These are phyloP conservation scores for Pseudomonodictys pantanalensis DNA, from an alignment of 495 filamentous ascomycete species.

Conservation along the genomic window DNA sequence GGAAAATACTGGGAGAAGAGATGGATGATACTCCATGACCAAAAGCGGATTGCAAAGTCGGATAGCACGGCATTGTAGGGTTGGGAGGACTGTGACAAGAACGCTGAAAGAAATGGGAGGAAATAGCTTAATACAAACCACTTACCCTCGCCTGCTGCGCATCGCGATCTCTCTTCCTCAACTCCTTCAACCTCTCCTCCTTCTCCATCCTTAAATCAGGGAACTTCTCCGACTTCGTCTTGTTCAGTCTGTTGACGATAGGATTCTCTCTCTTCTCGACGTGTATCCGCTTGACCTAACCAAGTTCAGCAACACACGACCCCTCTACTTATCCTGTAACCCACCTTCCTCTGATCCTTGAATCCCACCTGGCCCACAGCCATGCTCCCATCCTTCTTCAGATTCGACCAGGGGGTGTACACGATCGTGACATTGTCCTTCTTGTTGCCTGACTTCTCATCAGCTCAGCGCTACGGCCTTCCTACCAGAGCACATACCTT, in stretches of 20 bases:
- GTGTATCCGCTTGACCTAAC: slow-evolving; percentile 72
- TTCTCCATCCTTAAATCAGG: slow-evolving; percentile 78
- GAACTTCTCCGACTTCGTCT: slow-evolving; percentile 84
- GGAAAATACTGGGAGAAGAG: background rate
- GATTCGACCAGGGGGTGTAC: slow-evolving; percentile 97
- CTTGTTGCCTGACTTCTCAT: slow-evolving; percentile 69
- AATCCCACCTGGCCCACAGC: slow-evolving; percentile 92
- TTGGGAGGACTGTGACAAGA: no score
- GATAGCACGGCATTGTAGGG: no score
- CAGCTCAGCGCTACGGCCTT: background rate
- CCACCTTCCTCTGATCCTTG: slow-evolving; percentile 71
- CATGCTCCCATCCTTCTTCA: slow-evolving; percentile 96
- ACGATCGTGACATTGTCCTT: slow-evolving; percentile 96
- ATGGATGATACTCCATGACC: no score
- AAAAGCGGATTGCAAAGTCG: no score
- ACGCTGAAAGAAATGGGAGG: no score
- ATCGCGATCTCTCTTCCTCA: slow-evolving; percentile 67
- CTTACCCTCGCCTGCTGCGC: slow-evolving; percentile 62
- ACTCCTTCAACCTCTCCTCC: slow-evolving; percentile 66
- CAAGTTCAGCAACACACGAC: background rate
- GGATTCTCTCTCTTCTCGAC: slow-evolving; percentile 74
- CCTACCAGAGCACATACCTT: slow-evolving; percentile 54
- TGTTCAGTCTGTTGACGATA: slow-evolving; percentile 94
- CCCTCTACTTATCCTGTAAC: background rate
- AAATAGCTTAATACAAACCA: background rate